These are phyloP conservation scores for Linum trigynum DNA, from an alignment of 345 rosid species.

Conservation along the genomic window DNA sequence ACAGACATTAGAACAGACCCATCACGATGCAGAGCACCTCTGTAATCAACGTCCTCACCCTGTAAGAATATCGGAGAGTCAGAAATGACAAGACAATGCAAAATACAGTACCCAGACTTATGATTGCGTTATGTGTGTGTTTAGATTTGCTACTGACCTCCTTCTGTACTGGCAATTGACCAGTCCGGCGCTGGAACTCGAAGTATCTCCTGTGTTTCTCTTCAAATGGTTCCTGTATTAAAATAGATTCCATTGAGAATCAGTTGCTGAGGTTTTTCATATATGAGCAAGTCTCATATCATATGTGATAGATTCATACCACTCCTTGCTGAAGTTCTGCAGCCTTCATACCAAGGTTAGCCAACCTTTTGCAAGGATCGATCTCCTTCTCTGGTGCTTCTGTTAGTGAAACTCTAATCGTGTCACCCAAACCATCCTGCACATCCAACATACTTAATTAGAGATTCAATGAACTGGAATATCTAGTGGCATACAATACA, in stretches of 20 bases:
- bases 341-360: conserved; percentile 81
- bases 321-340: conserved; percentile 84
- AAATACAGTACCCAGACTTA: neutral
- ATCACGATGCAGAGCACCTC: conserved; percentile 93
- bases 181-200: conserved; percentile 78
- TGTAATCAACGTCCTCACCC: conserved; percentile 95
- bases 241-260: conserved; percentile 6
- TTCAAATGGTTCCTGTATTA: conserved; percentile 75
- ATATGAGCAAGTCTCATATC: conserved; percentile 7
- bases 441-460: conserved; percentile 12
- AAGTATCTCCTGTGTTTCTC: conserved; percentile 91
- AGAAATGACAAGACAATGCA: neutral
- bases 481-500: neutral
- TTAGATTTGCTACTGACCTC: conserved; percentile 41
- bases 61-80: conserved; percentile 19
- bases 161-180: conserved; percentile 80
- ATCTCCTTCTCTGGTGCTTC: conserved; percentile 96
- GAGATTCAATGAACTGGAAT: neutral
- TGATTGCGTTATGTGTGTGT: neutral
- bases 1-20: conserved; percentile 91
- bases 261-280: conserved; percentile 6
- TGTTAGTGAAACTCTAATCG: conserved; percentile 90
- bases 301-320: conserved; percentile 37
- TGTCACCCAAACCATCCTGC: conserved; percentile 98
- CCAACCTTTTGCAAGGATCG: conserved; percentile 88